These are phyloP conservation scores for Backusella tuberculispora DNA, from an alignment of 192 early-diverging fungal species.

Conservation along the genomic window DNA sequence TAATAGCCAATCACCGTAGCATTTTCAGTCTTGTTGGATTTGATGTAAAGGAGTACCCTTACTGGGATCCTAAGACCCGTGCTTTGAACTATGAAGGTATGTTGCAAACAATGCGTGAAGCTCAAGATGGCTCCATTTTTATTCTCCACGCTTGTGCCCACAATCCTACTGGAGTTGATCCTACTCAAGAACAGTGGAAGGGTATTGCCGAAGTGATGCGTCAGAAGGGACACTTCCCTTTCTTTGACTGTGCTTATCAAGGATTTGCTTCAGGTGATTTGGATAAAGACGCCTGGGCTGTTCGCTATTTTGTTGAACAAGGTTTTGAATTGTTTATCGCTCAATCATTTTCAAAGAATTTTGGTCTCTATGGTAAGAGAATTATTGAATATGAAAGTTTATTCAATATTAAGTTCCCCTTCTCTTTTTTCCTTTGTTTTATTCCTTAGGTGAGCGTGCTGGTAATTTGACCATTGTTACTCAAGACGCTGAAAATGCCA, in stretches of 20 bases:
- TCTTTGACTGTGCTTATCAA: slow-evolving; percentile 99
- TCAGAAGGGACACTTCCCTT: slow-evolving; percentile 75
- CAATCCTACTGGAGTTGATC: slow-evolving; percentile 99
- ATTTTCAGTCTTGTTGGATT: slow-evolving; percentile 91
- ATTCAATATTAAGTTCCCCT: neutral
- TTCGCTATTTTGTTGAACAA: slow-evolving; percentile 89
- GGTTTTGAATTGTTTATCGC: slow-evolving; percentile 92
- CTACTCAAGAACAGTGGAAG: slow-evolving; percentile 92
- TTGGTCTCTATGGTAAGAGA: slow-evolving; percentile 87
- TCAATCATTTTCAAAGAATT: slow-evolving; percentile 98
- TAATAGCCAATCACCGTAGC: slow-evolving; percentile 80
- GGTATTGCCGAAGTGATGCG: slow-evolving; percentile 84
- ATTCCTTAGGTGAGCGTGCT: slow-evolving; percentile 72
- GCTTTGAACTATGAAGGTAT: slow-evolving; percentile 82
- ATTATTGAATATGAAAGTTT: neutral
- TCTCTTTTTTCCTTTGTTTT: neutral
- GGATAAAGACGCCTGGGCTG: slow-evolving; percentile 89
- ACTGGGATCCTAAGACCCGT: slow-evolving; percentile 83
- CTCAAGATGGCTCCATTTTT: slow-evolving; percentile 82
- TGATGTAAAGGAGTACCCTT: slow-evolving; percentile 83
- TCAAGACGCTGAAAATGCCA: slow-evolving; percentile 49
- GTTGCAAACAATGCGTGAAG: slow-evolving; percentile 66
- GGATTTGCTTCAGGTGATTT: slow-evolving; percentile 97
- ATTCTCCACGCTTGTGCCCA: slow-evolving; percentile 97
- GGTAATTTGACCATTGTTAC: slow-evolving; percentile 86